A percentile compares a stretch with the other conserved stretches of the same genome.
phyloP scores from a whole-genome alignment of 2,329 filamentous ascomycete species.

The Leptographium procerum region DNA sequence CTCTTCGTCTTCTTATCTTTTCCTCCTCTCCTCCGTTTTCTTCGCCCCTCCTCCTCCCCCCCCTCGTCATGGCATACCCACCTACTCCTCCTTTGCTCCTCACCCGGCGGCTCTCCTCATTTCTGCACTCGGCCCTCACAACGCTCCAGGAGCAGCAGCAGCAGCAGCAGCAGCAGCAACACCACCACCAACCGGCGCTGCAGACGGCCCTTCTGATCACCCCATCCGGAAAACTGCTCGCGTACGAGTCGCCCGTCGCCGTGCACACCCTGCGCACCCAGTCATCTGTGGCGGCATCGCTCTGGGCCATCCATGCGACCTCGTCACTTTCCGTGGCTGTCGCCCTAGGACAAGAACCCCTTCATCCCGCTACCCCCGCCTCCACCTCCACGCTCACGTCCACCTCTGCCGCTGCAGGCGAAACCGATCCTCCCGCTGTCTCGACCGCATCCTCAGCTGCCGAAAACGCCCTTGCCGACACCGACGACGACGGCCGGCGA shows the following conservation, averaged over 20 bases:
- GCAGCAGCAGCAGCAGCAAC: conserved; percentile 2
- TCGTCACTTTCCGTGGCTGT: conserved; percentile 23
- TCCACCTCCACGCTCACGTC: not conserved
- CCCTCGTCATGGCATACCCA: conserved; percentile 20
- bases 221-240: conserved; percentile 50
- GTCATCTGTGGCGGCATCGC: conserved; percentile 51
- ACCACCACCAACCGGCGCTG: conserved; percentile 27
- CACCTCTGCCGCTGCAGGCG: not conserved
- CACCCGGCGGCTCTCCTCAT: conserved; percentile 51
- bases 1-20: not conserved
- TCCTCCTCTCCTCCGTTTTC: not conserved
- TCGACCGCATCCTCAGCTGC: not conserved
- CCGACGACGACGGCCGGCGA: conserved; percentile 14
- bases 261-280: conserved; percentile 49
- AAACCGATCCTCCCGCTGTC: not conserved
- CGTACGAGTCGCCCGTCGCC: conserved; percentile 45
- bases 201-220: conserved; percentile 50
- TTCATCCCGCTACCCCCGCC: conserved; percentile 12
- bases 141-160: conserved; percentile 7
- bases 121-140: conserved; percentile 44
- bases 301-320: conserved; percentile 46
- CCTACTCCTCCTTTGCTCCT: conserved; percentile 49
- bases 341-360: conserved; percentile 14
- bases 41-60: not conserved
- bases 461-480: conserved; percentile 10